Evolutionary conservation across 148 eudicot genomes (phyloP), one percentile per base, ranked within the genome.

Genomic region (Diospyros lotus): DNA sequence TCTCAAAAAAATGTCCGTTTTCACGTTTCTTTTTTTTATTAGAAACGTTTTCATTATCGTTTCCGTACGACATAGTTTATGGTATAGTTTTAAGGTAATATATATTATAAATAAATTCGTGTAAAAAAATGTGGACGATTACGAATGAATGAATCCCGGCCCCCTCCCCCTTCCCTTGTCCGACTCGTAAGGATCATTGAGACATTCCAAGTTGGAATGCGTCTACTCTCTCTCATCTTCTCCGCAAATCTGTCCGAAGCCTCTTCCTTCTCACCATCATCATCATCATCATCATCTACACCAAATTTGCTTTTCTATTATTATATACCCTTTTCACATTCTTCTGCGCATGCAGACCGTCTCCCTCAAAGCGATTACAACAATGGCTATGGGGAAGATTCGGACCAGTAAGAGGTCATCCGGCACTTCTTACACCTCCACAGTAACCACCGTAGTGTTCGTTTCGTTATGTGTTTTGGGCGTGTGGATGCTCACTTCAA

Each of bases 401-500:
- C 82, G 87, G 7, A 62, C 1, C 76, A 82, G 46, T 39, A 85
- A 84, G 76, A 79, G 94, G 78, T 78, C 90, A 45, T 76, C 94
- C 4, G 79, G 85, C 38, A 42, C 69, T 66, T 83, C 85, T 8
- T 83, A 76, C 28, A 65, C 86, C n/a, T 85, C 89, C 14, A 87
- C 84, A 15, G 18, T 80, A 45, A 84, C 89, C 17, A 83, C 80
- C 12, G 39, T 86, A 3, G 73, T 82, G 53, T 77, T 90, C 43
- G 58, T 88, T 63, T 80, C 84, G 50, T 41, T 90, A 17, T 88
- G 86, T 74, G 73, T 86, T 18, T 45, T 85, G 5, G 87, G 82
- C 3, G 77, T 82, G 44, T 90, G 89, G 87, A 74, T 90, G 79
- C 80, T 88, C 9, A 81, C 82, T 13, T 82, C 91, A 17, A 77